Conservation (phyloP, 371 early-diverging fungal species). For the Actinomortierella wolfii region DNA sequence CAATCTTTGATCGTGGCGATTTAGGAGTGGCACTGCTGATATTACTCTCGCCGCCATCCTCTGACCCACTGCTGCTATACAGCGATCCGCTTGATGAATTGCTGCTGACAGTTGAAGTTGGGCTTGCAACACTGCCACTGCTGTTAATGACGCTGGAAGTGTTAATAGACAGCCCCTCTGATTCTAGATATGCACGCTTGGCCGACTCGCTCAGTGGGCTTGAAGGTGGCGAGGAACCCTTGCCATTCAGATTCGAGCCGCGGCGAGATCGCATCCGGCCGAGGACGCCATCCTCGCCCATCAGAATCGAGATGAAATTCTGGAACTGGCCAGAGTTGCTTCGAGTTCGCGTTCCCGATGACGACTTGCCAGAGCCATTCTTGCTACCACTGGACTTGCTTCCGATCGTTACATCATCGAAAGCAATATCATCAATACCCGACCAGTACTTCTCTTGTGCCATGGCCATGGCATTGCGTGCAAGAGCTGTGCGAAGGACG, state of each 20-base stretch:
- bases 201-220: too few relatives aligned
- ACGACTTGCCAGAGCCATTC: slow-evolving; percentile 11
- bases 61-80: too few relatives aligned
- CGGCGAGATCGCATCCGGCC: slow-evolving; percentile 33
- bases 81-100: too few relatives aligned
- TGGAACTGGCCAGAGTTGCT: slow-evolving; percentile 31
- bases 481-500: slow-evolving; percentile 38
- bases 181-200: too few relatives aligned
- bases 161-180: not conserved
- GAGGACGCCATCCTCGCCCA: slow-evolving; percentile 46
- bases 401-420: slow-evolving; percentile 32
- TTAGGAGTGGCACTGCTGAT: not conserved
- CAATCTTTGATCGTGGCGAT: not conserved
- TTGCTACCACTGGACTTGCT: not conserved
- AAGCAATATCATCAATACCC: slow-evolving; percentile 44
- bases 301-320: slow-evolving; percentile 39
- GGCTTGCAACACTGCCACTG: not conserved
- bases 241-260: slow-evolving; percentile 19
- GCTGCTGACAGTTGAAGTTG: too few relatives aligned
- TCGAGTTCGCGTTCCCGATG: slow-evolving; percentile 16
- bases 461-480: slow-evolving; percentile 31
- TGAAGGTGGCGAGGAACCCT: not conserved
- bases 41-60: too few relatives aligned
- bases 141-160: not conserved
- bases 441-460: slow-evolving; percentile 47